Evolutionary conservation across 768 basidiomycete species (phyloP), one percentile per base, ranked within the genome.

Genomic region (Hericium rajendrae): DNA sequence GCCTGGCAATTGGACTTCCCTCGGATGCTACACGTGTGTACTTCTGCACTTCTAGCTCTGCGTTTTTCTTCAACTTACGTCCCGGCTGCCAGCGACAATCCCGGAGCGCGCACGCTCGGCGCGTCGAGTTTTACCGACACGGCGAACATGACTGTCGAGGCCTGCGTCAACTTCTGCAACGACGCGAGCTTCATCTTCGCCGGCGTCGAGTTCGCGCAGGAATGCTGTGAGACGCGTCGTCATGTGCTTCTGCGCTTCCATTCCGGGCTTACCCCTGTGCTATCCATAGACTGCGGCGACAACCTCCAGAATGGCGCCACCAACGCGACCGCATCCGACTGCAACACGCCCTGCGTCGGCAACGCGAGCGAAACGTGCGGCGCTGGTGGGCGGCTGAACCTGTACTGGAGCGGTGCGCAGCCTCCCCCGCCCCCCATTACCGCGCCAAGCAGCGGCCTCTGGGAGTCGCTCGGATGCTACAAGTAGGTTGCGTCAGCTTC

Each of bases 381-480:
- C 51, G 82, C 79, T 1, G 79, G 78, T 1, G 68, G 73, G 65
- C 78, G 76, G 26, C 73, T 88, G 13, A 83, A 82, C 62, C 67
- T 88, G 4, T 89, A 81, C 70, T 81, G 76, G 78, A 85, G 76
- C 60, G 85, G 86, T 16, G 68, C 69, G 32, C 55, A 72, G 12
- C 82, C 86, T 26, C 81, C 87, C 13, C 61, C 81, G 0, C 68
- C 78, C 13, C 86, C 88, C 0, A 60, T 71, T 16, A 80, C 78
- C 22, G 75, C 78, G 0, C 72, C 77, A 4, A 78, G 67, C 51
- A 76, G 84, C 32, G 86, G 85, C 4, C 72, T 77, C 28, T 90
- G 88, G 87, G 66, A 71, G 6, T 84, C 81, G 0, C 76, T 89
- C 32, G 88, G 88, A n/a, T 91, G 88, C 67, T 88, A 79, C 71